phyloP scores from a whole-genome alignment of 164 flowering plant species.

The Malania oleifera region DNA sequence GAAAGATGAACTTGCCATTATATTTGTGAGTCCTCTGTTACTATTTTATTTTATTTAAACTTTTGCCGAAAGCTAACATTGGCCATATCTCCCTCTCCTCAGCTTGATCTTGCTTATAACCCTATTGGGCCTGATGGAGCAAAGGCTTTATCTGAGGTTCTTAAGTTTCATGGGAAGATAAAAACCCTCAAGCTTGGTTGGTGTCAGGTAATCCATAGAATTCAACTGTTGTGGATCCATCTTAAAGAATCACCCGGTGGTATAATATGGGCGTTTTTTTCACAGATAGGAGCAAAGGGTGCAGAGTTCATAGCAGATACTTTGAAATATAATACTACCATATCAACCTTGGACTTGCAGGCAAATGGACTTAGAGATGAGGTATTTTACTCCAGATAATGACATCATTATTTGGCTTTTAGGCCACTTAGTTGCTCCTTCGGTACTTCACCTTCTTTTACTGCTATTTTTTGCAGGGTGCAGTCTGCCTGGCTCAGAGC shows the following conservation, averaged over 20 bases:
- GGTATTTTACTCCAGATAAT: conserved; percentile 34
- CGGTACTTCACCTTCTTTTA: conserved; percentile 6
- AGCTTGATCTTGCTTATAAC: conserved; percentile 92
- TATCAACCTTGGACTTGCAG: conserved; percentile 76
- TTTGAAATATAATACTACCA: conserved; percentile 78
- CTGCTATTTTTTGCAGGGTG: conserved; percentile 54
- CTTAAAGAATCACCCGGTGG: neutral
- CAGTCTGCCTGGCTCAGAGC: conserved; percentile 75
- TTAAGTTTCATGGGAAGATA: conserved; percentile 85
- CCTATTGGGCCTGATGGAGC: conserved; percentile 95
- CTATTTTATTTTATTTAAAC: neutral
- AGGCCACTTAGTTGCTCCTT: neutral
- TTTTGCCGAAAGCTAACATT: neutral
- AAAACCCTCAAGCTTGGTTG: conserved; percentile 89
- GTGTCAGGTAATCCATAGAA: conserved; percentile 71
- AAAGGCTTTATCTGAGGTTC: conserved; percentile 76
- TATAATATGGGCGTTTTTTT: conserved; percentile 13
- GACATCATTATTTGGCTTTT: neutral
- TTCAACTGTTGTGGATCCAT: neutral
- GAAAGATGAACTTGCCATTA: conserved; percentile 70
- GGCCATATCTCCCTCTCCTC: conserved; percentile 12
- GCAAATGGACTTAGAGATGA: conserved; percentile 92
- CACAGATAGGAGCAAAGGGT: conserved; percentile 93
- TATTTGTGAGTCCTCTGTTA: conserved; percentile 43
- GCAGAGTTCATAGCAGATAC: conserved; percentile 82